These are phyloP conservation scores for Anaeromyces robustus DNA, from an alignment of 192 early-diverging fungal species.

Conservation along the genomic window DNA sequence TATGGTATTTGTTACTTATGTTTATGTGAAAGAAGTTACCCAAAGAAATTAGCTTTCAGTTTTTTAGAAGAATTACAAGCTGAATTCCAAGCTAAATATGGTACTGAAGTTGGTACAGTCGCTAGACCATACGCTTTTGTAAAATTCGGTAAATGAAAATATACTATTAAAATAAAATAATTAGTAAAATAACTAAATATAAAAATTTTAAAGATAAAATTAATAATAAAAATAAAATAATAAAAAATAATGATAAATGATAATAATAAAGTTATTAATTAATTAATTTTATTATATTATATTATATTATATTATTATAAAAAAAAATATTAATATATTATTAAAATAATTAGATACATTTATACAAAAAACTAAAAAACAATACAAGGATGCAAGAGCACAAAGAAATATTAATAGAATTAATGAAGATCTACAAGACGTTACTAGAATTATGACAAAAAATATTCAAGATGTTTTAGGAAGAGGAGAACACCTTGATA, in stretches of 20 bases:
- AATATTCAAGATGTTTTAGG: constrained; percentile 94
- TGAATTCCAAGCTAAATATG: constrained; percentile 87
- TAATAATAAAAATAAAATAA: too few relatives aligned
- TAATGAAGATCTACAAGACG: constrained; percentile 90
- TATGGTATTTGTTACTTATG: constrained; percentile 85
- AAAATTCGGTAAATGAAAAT: constrained; percentile 57
- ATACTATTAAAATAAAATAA: too few relatives aligned
- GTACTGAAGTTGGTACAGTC: constrained; percentile 70
- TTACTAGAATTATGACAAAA: constrained; percentile 94
- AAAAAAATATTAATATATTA: too few relatives aligned
- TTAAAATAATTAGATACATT: constrained; percentile 62
- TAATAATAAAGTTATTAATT: too few relatives aligned
- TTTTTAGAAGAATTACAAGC: constrained; percentile 89
- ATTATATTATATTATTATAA: too few relatives aligned
- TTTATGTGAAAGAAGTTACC: constrained; percentile 86
- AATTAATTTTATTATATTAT: too few relatives aligned
- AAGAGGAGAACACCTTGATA: constrained; percentile 67
- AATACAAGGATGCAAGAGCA: constrained; percentile 89
- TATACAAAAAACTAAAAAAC: constrained; percentile 94
- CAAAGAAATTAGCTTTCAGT: constrained; percentile 77
- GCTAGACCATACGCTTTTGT: constrained; percentile 94
- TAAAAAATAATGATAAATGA: too few relatives aligned
- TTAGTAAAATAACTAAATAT: too few relatives aligned
- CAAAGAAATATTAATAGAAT: constrained; percentile 81
- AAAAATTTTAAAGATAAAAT: too few relatives aligned